phyloP scores from a whole-genome alignment of 352 stramenopile species.

The Globisporangium mamillatum region DNA sequence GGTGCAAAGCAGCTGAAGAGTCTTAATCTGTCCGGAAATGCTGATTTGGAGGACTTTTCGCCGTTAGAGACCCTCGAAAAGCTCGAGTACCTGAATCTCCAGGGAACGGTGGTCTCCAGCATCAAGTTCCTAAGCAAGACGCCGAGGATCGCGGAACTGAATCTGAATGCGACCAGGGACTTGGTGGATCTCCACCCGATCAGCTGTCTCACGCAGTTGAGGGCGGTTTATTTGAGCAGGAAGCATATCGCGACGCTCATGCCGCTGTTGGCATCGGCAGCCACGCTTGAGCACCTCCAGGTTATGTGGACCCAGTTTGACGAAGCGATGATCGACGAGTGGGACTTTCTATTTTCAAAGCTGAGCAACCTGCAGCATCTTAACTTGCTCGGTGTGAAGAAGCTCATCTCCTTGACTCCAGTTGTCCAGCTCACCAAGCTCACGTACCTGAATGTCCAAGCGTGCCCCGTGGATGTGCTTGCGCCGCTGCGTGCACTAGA shows the following conservation, averaged over 20 bases:
- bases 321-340: neutral
- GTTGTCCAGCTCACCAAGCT: slow-evolving; percentile 5
- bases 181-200: slow-evolving; percentile 5
- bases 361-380: neutral
- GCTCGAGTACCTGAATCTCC: slow-evolving; percentile 4
- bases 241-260: neutral
- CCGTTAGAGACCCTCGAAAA: neutral
- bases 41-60: neutral
- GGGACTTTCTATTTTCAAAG: neutral
- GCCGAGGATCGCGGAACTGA: neutral
- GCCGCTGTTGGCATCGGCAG: neutral
- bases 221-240: neutral
- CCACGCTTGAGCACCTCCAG: neutral
- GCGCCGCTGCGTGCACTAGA: neutral
- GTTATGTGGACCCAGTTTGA: neutral
- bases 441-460: slow-evolving; percentile 5
- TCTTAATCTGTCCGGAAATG: neutral
- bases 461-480: slow-evolving; percentile 2
- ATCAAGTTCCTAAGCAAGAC: neutral
- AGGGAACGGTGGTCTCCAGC: neutral
- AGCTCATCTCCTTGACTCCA: neutral
- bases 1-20: neutral
- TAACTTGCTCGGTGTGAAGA: neutral
- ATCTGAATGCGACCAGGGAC: neutral
- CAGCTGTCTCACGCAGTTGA: neutral